Percentiles rank a stretch among this genome's conserved stretches.
Evolutionary conservation across 2,329 filamentous ascomycete genomes (phyloP).

Genomic region (Ramularia collo-cygni): DNA sequence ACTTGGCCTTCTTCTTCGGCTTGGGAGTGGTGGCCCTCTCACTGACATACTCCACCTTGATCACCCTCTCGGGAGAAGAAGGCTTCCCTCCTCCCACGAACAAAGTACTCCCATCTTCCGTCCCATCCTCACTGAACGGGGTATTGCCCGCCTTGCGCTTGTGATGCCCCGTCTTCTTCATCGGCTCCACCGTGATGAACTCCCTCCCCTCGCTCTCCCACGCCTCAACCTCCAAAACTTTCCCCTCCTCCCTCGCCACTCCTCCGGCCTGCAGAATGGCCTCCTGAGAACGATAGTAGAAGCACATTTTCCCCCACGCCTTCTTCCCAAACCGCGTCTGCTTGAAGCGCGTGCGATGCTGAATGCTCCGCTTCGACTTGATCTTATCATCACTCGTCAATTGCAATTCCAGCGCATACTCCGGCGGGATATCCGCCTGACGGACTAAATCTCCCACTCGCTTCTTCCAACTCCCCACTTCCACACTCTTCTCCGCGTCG

Average conservation of each 20-base stretch:
- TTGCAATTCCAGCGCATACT: slow-evolving; percentile 16
- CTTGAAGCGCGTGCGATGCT: slow-evolving; percentile 15
- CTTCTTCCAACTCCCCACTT: slow-evolving; percentile 15
- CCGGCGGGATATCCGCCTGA: slow-evolving; percentile 19
- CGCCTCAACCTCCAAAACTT: slow-evolving; percentile 11
- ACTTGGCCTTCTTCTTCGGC: slow-evolving; percentile 1
- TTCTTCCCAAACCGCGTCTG: slow-evolving; percentile 27
- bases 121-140: neutral
- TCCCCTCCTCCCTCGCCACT: slow-evolving; percentile 5
- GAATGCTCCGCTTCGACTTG: slow-evolving; percentile 9
- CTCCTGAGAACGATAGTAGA: slow-evolving; percentile 34
- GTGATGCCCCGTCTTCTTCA: too few species aligned
- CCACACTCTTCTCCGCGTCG: slow-evolving; percentile 12
- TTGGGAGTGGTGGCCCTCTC: neutral
- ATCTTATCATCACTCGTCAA: slow-evolving; percentile 6
- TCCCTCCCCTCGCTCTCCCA: neutral
- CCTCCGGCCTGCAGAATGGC: slow-evolving; percentile 20
- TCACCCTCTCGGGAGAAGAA: neutral
- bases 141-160: too few species aligned
- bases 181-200: slow-evolving; percentile 3
- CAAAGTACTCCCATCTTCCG: neutral
- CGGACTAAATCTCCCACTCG: slow-evolving; percentile 7
- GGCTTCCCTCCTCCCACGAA: neutral
- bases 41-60: too few species aligned
- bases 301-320: slow-evolving; percentile 36